phyloP scores from a whole-genome alignment of 768 basidiomycete species.

The Boletus sensibilis region DNA sequence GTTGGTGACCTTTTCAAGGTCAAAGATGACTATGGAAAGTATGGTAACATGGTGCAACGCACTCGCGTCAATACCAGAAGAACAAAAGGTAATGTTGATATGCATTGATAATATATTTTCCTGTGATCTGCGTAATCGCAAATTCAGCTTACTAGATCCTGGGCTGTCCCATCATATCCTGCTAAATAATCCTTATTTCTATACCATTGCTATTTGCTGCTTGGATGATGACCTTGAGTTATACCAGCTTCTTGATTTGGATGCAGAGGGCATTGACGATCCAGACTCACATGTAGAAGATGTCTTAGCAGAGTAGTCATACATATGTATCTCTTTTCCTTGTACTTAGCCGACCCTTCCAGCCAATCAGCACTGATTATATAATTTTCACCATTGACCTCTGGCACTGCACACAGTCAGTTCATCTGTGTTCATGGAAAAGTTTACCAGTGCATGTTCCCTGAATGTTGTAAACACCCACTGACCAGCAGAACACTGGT shows the following conservation, averaged over 20 bases:
- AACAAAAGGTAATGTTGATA: constrained; percentile 55
- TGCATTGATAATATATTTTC: constrained; percentile 6
- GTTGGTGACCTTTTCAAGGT: constrained; percentile 39
- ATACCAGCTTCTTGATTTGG: background rate
- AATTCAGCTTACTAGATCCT: background rate
- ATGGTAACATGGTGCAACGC: constrained; percentile 27
- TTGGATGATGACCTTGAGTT: background rate
- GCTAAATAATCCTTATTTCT: background rate
- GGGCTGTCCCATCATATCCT: background rate
- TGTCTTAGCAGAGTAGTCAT: no score
- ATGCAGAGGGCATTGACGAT: background rate
- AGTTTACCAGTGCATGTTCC: no score
- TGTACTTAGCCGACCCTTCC: background rate
- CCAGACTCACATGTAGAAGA: background rate
- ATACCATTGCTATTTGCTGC: background rate
- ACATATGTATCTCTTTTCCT: no score
- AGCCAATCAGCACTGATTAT: background rate
- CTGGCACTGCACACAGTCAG: background rate
- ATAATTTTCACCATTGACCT: background rate
- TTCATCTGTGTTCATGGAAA: background rate
- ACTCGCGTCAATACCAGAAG: constrained; percentile 55
- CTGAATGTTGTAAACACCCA: no score
- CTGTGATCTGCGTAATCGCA: constrained; percentile 13
- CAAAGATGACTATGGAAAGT: constrained; percentile 19
- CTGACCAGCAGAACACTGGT: no score